phyloP scores from a whole-genome alignment of 495 filamentous ascomycete species.

The Penicillium antarcticum region DNA sequence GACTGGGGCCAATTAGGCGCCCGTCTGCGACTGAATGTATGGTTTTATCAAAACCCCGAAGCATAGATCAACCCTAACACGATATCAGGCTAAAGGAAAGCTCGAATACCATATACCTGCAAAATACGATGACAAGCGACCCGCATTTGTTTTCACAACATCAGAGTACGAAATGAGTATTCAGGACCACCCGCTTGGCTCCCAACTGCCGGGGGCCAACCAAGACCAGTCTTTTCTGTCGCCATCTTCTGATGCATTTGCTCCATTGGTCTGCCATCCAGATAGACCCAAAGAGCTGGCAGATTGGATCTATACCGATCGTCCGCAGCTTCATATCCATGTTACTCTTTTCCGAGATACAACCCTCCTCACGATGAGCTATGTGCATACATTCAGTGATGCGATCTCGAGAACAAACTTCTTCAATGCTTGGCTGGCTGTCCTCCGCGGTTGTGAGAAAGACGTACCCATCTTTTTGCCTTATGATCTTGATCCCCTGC shows the following conservation, averaged over 20 bases:
- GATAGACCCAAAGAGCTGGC: slow-evolving; percentile 20
- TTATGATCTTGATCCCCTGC: neutral
- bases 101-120: slow-evolving; percentile 44
- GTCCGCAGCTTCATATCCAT: slow-evolving; percentile 47
- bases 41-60: neutral
- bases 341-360: slow-evolving; percentile 44
- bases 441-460: slow-evolving; percentile 12
- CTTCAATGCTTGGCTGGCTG: slow-evolving; percentile 20
- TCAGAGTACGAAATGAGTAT: slow-evolving; percentile 20
- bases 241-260: slow-evolving; percentile 20
- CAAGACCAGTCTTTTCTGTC: slow-evolving; percentile 10
- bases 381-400: slow-evolving; percentile 45
- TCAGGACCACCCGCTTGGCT: slow-evolving; percentile 28
- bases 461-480: neutral
- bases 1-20: slow-evolving; percentile 47
- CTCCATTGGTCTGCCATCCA: slow-evolving; percentile 15
- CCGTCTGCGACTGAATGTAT: slow-evolving; percentile 36
- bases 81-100: slow-evolving; percentile 18
- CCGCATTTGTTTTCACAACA: slow-evolving; percentile 31
- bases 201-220: slow-evolving; percentile 10
- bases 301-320: slow-evolving; percentile 44
- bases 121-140: slow-evolving; percentile 28
- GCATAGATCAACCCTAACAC: neutral
- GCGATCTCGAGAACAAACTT: slow-evolving; percentile 31
- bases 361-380: slow-evolving; percentile 43